Evolutionary conservation across 352 stramenopile genomes (phyloP), one percentile per base, ranked within the genome.

Genomic region (Pythium dissotocum): DNA sequence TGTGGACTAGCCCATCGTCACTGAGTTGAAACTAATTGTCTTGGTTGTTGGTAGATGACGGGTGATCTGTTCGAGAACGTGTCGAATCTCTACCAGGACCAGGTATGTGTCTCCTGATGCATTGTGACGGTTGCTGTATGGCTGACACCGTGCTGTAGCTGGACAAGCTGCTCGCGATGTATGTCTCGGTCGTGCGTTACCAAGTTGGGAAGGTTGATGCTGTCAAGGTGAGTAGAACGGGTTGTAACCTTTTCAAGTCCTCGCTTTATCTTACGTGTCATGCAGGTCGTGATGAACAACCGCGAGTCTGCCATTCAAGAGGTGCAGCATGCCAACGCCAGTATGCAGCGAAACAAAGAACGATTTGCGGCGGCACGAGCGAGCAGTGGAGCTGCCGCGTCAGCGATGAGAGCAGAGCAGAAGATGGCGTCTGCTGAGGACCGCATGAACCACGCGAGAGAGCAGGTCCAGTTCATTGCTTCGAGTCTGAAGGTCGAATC

Each of bases 311-410:
- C 88, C 33, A 94, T 96, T 49, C 67, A 90, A 26, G 88, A 96
- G 72, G 88, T 96, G 3, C 86, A 95, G 59, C 81, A 94, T 83
- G 86, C 88, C n/a, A 96, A 92, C 73, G 84, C 85, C 6, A 94
- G 84, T 60, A 96, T 96, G 88, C 88, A 96, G 62, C 74, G 88
- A 42, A 96, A 96, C 69, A 96, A 96, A 76, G 88, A 96, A 65
- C 79, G 87, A 0, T 96, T 96, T 70, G 88, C 88, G 18, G 88
- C 88, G 61, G 88, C 88, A 14, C 80, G 88, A 33, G 88, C 88
- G 33, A 96, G 88, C 67, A 96, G 86, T 61, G 88, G 88, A 1
- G 87, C 88, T 57, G 88, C 88, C 18, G 88, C 86, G 30, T 96
- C 88, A 61, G 88, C 88, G 6, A 94, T 96, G 86, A 80, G 85